Conservation (phyloP, 192 early-diverging fungal genomes). For the Podila verticillata region DNA sequence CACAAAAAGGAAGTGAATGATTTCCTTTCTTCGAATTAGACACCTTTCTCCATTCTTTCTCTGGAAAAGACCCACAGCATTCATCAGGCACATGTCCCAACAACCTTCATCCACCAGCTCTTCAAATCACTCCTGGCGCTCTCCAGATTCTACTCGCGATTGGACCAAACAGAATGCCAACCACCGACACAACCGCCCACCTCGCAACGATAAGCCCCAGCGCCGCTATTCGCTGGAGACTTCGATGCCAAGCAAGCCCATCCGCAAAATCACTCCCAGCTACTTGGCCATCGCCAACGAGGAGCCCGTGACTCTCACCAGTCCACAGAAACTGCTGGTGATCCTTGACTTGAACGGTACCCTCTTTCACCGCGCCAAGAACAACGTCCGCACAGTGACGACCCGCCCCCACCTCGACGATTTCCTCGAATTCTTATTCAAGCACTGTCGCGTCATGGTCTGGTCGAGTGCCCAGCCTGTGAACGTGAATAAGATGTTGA, state of each 20-base stretch:
- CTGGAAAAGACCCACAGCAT: too few relatives aligned
- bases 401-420: conserved; percentile 62
- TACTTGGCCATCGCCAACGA: conserved; percentile 20
- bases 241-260: conserved; percentile 17
- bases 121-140: too few relatives aligned
- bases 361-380: conserved; percentile 59
- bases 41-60: too few relatives aligned
- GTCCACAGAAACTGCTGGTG: conserved; percentile 53
- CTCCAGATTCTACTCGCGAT: too few relatives aligned
- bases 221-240: conserved; percentile 5
- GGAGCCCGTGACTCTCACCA: conserved; percentile 12
- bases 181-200: conserved; percentile 7
- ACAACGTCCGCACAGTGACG: conserved; percentile 37
- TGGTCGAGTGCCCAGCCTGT: conserved; percentile 76
- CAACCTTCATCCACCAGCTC: too few relatives aligned
- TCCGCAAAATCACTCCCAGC: conserved; percentile 27
- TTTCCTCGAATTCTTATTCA: conserved; percentile 69
- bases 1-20: too few relatives aligned
- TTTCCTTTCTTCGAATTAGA: too few relatives aligned
- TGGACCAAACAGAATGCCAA: background rate
- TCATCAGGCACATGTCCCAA: too few relatives aligned
- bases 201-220: conserved; percentile 2
- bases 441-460: conserved; percentile 74
- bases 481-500: conserved; percentile 55
- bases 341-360: conserved; percentile 81